A percentile compares a stretch with the other conserved stretches of the same genome.
phyloP scores from a whole-genome alignment of 345 rosid genomes.

The Fremontodendron californicum region DNA sequence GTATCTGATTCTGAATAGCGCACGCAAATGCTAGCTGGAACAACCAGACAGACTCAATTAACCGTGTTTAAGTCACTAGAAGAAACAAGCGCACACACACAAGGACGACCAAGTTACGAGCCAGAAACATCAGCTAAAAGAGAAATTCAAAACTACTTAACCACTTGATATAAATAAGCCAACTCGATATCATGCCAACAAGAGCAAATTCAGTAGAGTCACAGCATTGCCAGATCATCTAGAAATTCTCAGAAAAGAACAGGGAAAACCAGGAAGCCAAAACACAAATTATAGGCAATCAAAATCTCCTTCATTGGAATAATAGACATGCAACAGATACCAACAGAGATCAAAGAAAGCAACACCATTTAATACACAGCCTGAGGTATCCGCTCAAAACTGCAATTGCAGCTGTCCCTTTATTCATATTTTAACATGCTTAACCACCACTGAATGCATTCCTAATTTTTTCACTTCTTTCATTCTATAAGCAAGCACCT shows the following conservation, averaged over 20 bases:
- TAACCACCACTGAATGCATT: not conserved
- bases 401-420: not conserved
- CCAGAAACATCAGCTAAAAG: not conserved
- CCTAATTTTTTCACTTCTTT: not conserved
- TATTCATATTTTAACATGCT: not conserved
- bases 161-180: not conserved
- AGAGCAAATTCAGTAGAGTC: not conserved
- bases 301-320: not conserved
- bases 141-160: not conserved
- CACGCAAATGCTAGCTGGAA: no score
- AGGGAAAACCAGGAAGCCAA: not conserved
- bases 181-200: not conserved
- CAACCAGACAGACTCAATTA: no score
- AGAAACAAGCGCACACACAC: no score
- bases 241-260: not conserved
- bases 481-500: not conserved
- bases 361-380: not conserved
- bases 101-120: no score
- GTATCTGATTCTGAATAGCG: no score
- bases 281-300: not conserved
- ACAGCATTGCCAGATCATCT: not conserved
- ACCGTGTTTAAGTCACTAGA: no score
- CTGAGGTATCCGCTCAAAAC: not conserved
- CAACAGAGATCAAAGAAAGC: not conserved
- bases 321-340: not conserved